Evolutionary conservation across 164 flowering plant species (phyloP).

Genomic region (Magnolia kwangsiensis): DNA sequence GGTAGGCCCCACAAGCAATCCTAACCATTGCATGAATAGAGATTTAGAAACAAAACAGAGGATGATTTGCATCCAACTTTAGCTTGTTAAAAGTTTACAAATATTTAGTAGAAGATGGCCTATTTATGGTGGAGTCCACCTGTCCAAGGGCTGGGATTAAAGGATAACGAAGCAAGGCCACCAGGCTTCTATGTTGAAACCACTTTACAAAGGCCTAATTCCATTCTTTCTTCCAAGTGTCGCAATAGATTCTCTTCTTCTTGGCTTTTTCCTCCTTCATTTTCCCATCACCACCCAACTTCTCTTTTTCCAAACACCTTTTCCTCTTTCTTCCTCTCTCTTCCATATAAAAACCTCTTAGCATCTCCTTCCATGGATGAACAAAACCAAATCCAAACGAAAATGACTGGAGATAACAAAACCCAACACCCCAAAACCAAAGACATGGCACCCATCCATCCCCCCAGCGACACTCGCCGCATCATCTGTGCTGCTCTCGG

Average conservation of each 20-base stretch:
- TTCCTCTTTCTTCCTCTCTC: neutral
- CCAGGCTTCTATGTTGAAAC: neutral
- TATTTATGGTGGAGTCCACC: no score
- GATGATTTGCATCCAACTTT: no score
- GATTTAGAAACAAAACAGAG: no score
- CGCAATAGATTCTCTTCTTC: neutral
- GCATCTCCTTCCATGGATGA: neutral
- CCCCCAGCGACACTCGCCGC: constrained; percentile 14
- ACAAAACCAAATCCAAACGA: no score
- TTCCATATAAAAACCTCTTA: neutral
- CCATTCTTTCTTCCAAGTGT: neutral
- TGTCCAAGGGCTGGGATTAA: neutral
- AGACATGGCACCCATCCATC: neutral
- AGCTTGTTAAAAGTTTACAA: no score
- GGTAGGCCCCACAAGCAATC: no score
- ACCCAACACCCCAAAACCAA: neutral
- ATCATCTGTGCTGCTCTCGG: constrained; percentile 22
- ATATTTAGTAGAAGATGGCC: no score
- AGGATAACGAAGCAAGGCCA: neutral
- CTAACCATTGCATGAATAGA: no score
- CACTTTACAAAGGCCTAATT: neutral
- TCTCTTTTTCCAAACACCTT: neutral
- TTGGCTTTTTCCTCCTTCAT: neutral
- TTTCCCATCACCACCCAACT: neutral
- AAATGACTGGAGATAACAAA: neutral